phyloP scores from a whole-genome alignment of 75 land plant genomes.

The Gnetum montanum region DNA sequence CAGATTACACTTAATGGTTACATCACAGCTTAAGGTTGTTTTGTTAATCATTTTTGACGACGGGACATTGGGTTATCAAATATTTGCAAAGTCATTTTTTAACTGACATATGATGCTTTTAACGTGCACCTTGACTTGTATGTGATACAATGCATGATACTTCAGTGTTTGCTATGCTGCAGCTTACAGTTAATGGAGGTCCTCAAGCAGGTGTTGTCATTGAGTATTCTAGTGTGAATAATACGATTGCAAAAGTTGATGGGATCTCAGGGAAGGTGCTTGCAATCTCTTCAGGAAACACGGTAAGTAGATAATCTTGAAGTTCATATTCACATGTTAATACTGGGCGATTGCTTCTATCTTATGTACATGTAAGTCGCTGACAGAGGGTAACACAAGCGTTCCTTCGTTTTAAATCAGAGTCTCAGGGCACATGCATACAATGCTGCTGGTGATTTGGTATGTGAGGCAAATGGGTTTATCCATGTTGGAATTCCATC shows the following conservation, averaged over 20 bases:
- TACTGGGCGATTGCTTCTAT: background rate
- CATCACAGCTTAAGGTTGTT: too few relatives aligned
- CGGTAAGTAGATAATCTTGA: conserved; percentile 41
- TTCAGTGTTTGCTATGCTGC: too few relatives aligned
- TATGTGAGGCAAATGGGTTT: conserved; percentile 55
- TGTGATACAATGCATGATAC: too few relatives aligned
- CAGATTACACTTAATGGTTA: too few relatives aligned
- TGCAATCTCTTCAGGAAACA: conserved; percentile 67
- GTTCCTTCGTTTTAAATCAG: background rate
- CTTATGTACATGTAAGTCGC: background rate
- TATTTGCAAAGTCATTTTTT: too few relatives aligned
- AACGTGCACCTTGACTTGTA: too few relatives aligned
- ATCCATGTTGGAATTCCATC: conserved; percentile 63
- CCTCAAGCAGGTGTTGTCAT: conserved; percentile 45
- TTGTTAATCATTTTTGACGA: too few relatives aligned
- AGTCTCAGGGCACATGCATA: conserved; percentile 44
- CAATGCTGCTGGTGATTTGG: conserved; percentile 36
- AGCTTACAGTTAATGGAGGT: conserved; percentile 74
- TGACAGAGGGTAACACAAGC: background rate
- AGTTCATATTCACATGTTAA: background rate
- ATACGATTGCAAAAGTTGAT: conserved; percentile 39
- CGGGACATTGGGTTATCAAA: too few relatives aligned
- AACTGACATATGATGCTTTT: too few relatives aligned
- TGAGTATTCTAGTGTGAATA: conserved; percentile 46
- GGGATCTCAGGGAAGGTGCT: conserved; percentile 39